Conservation (phyloP, 306 rosid genomes). For the Styphnolobium japonicum region DNA sequence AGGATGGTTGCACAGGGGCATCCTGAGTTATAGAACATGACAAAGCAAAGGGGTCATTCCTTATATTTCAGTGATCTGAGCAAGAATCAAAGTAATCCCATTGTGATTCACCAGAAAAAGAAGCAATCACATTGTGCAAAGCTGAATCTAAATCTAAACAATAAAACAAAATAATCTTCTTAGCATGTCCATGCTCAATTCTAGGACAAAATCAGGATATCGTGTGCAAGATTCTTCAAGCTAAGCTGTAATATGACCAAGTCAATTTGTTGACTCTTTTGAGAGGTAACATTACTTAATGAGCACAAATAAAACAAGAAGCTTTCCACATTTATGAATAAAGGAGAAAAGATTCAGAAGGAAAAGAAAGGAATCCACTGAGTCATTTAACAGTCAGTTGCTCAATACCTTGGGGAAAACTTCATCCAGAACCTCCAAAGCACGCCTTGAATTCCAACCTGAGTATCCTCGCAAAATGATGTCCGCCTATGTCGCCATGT, state of each 20-base stretch:
- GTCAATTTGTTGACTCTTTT: background rate
- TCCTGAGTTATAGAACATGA: conserved; percentile 27
- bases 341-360: background rate
- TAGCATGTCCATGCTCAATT: background rate
- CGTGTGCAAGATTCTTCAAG: background rate
- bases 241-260: background rate
- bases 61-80: background rate
- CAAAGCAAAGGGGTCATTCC: background rate
- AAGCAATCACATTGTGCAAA: background rate
- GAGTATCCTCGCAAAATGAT: conserved; percentile 65
- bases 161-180: background rate
- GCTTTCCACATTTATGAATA: no score
- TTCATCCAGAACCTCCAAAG: conserved; percentile 62
- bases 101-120: no score
- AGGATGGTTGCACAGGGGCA: conserved; percentile 45
- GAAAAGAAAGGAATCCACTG: background rate
- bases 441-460: conserved; percentile 89
- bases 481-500: conserved; percentile 53
- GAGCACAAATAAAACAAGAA: background rate
- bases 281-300: background rate
- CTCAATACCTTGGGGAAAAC: conserved; percentile 64
- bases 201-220: background rate
- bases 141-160: background rate
- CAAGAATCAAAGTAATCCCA: no score
- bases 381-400: background rate